Conservation (phyloP, 2,329 filamentous ascomycete genomes). For the Diplodia mutila region DNA sequence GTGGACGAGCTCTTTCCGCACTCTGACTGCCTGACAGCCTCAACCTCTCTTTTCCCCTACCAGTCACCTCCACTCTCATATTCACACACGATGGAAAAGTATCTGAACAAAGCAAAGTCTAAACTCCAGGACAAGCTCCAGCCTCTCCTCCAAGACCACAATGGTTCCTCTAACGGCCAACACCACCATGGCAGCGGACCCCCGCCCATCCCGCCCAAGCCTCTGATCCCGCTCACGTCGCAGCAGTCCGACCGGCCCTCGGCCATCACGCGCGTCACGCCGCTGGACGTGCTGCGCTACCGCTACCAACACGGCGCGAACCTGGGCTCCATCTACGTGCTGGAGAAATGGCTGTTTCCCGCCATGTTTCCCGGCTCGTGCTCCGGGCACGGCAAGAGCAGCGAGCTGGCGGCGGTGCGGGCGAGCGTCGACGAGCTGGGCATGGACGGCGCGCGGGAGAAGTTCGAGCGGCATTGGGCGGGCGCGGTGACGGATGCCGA, state of each 20-base stretch:
- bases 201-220: conserved; percentile 20
- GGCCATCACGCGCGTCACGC: neutral
- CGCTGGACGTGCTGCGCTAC: conserved; percentile 54
- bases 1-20: neutral
- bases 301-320: conserved; percentile 65
- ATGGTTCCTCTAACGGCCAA: neutral
- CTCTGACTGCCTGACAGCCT: neutral
- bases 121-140: conserved; percentile 24
- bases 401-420: conserved; percentile 58
- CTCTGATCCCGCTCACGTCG: conserved; percentile 11
- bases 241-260: conserved; percentile 6
- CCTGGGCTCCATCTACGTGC: conserved; percentile 62
- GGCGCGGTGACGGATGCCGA: conserved; percentile 56
- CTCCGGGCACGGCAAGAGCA: conserved; percentile 43
- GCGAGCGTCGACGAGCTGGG: conserved; percentile 53
- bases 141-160: conserved; percentile 8
- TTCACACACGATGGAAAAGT: conserved; percentile 20
- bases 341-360: conserved; percentile 61
- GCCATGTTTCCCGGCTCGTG: conserved; percentile 53
- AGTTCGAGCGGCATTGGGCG: conserved; percentile 60
- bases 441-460: conserved; percentile 51
- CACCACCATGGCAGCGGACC: neutral
- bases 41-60: neutral
- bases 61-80: neutral
- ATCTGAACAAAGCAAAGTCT: conserved; percentile 24